Conservation (phyloP, 495 filamentous ascomycete species). For the Clohesyomyces aquaticus region DNA sequence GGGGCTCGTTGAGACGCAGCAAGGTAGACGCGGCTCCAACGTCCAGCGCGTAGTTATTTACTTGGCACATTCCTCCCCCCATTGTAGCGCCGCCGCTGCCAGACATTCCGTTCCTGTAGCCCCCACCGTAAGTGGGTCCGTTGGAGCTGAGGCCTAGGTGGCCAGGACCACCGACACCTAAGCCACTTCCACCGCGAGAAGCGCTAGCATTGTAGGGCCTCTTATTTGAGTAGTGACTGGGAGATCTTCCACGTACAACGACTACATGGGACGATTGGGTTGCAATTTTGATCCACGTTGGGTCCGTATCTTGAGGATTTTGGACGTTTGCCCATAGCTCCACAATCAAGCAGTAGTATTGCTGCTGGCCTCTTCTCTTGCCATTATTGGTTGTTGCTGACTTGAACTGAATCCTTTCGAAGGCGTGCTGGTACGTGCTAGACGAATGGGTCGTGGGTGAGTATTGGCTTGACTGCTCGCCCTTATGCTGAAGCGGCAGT, state of each 20-base stretch:
- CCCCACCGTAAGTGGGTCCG: slow-evolving; percentile 12
- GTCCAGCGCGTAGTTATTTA: slow-evolving; percentile 41
- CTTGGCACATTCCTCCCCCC: slow-evolving; percentile 35
- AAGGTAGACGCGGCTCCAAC: too few relatives aligned
- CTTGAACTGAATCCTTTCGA: slow-evolving; percentile 96
- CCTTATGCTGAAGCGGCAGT: slow-evolving; percentile 37
- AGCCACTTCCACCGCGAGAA: slow-evolving; percentile 67
- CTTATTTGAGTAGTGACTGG: slow-evolving; percentile 90
- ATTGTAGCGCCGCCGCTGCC: slow-evolving; percentile 20
- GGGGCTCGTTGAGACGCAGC: too few relatives aligned
- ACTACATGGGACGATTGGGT: slow-evolving; percentile 78
- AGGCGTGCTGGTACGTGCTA: slow-evolving; percentile 55
- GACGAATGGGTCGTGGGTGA: slow-evolving; percentile 30
- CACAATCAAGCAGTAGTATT: slow-evolving; percentile 90
- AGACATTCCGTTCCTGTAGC: slow-evolving; percentile 31
- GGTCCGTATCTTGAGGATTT: slow-evolving; percentile 48
- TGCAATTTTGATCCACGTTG: slow-evolving; percentile 75
- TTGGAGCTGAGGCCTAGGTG: slow-evolving; percentile 32
- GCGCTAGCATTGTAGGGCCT: slow-evolving; percentile 65
- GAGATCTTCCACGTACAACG: slow-evolving; percentile 91
- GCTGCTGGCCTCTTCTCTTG: slow-evolving; percentile 86
- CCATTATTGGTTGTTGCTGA: slow-evolving; percentile 96
- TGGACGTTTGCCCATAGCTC: slow-evolving; percentile 81
- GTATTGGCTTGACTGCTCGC: slow-evolving; percentile 15
- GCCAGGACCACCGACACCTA: slow-evolving; percentile 55